Evolutionary conservation across 495 filamentous ascomycete genomes (phyloP).

Genomic region (Penicillium tannophilum): DNA sequence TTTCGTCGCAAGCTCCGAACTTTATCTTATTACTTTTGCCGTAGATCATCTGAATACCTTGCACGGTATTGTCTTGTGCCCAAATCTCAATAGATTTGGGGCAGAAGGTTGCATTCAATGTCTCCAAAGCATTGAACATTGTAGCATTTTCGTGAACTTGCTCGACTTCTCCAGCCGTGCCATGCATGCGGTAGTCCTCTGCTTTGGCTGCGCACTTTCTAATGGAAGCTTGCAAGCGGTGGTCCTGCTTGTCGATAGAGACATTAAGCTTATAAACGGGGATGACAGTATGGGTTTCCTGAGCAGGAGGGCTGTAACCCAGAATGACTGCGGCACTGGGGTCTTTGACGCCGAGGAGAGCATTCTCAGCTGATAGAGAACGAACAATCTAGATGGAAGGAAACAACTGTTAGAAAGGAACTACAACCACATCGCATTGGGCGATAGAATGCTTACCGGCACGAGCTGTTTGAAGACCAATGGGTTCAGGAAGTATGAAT

Average conservation of each 20-base stretch:
- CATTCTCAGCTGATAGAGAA: conserved; percentile 2
- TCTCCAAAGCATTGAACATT: conserved; percentile 3
- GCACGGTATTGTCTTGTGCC: neutral
- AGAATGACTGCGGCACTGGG: conserved; percentile 2
- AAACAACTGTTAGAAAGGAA: neutral
- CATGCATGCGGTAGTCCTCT: neutral
- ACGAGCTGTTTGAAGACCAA: conserved; percentile 9
- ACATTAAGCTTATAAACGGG: conserved; percentile 1
- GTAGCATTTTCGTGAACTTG: conserved; percentile 4
- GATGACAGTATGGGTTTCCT: neutral
- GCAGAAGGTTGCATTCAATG: neutral
- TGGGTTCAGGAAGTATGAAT: conserved; percentile 8
- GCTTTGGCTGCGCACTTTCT: neutral
- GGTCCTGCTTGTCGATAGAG: conserved; percentile 2
- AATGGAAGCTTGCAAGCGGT: conserved; percentile 4
- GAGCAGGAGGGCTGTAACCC: neutral
- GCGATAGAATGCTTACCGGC: conserved; percentile 7
- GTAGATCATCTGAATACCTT: neutral
- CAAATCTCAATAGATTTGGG: neutral
- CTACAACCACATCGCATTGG: neutral
- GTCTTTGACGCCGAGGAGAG: neutral
- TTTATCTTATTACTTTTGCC: neutral
- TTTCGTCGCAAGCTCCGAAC: neutral
- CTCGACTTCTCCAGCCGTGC: conserved; percentile 2
- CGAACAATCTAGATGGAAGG: conserved; percentile 1